phyloP scores from a whole-genome alignment of 2,329 filamentous ascomycete species.

The Aspergillus tanneri region DNA sequence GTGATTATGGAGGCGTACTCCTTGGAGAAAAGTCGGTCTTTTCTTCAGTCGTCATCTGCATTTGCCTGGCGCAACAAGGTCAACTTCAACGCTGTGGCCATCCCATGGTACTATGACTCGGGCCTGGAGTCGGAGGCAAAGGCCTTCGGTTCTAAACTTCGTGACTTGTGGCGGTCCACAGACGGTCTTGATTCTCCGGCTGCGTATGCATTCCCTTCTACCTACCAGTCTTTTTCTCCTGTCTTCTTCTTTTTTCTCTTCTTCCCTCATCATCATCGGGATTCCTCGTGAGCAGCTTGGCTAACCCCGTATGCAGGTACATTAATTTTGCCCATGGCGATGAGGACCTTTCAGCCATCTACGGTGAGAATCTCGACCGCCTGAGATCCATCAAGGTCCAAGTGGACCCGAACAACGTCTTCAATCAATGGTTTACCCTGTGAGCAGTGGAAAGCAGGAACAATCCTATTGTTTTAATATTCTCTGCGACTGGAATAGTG shows the following conservation, averaged over 20 bases:
- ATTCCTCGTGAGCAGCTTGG: too few relatives aligned
- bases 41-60: not conserved
- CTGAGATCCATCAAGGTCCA: slow-evolving; percentile 3
- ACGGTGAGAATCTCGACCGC: slow-evolving; percentile 5
- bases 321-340: slow-evolving; percentile 4
- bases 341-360: not conserved
- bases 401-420: slow-evolving; percentile 1
- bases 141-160: not conserved
- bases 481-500: too few relatives aligned
- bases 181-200: slow-evolving; percentile 6
- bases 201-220: too few relatives aligned
- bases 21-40: not conserved
- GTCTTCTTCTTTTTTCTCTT: not conserved
- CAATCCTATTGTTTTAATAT: too few relatives aligned
- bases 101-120: slow-evolving; percentile 5
- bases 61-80: slow-evolving; percentile 7
- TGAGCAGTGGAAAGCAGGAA: too few relatives aligned
- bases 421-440: not conserved
- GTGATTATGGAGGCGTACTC: slow-evolving; percentile 3
- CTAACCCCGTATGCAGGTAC: not conserved
- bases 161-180: slow-evolving; percentile 5
- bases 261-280: too few relatives aligned
- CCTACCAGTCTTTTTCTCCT: not conserved
- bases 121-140: not conserved
- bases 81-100: slow-evolving; percentile 8